Evolutionary conservation across 805 yeast species (phyloP).

Genomic region (Saccharomyces mikatae): DNA sequence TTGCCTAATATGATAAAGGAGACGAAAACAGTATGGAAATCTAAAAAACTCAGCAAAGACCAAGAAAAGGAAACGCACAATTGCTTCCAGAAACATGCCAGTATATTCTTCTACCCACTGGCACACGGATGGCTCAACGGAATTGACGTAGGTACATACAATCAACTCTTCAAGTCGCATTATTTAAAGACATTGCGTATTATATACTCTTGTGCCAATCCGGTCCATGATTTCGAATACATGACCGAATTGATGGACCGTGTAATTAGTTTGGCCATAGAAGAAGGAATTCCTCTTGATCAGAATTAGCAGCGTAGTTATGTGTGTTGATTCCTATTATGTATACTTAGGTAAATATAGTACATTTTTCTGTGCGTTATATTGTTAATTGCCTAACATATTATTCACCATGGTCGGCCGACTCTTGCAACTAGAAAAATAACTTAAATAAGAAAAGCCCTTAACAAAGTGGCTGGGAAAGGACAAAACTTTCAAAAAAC

Average conservation of each 20-base stretch:
- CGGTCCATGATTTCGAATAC: conserved; percentile 32
- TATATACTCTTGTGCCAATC: conserved; percentile 42
- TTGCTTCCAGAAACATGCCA: conserved; percentile 33
- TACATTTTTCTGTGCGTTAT: not conserved
- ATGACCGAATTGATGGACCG: conserved; percentile 28
- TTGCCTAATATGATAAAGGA: not conserved
- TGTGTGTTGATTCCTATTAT: not conserved
- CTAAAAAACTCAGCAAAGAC: conserved; percentile 24
- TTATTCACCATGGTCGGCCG: not conserved
- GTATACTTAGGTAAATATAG: not conserved
- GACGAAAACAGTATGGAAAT: conserved; percentile 24
- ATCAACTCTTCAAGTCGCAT: conserved; percentile 44
- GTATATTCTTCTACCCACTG: conserved; percentile 44
- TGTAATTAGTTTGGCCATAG: conserved; percentile 20
- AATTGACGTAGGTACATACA: conserved; percentile 47
- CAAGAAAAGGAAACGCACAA: conserved; percentile 9
- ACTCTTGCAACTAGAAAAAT: not conserved
- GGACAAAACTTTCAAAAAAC: not conserved
- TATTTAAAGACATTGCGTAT: conserved; percentile 41
- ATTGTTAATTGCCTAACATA: not conserved
- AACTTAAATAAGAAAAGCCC: not conserved
- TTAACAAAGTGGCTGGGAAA: not conserved
- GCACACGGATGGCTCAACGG: conserved; percentile 47
- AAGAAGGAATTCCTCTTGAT: conserved; percentile 14
- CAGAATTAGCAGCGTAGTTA: not conserved